phyloP scores from a whole-genome alignment of 129 eudicot species.

The Escallonia herrerae region DNA sequence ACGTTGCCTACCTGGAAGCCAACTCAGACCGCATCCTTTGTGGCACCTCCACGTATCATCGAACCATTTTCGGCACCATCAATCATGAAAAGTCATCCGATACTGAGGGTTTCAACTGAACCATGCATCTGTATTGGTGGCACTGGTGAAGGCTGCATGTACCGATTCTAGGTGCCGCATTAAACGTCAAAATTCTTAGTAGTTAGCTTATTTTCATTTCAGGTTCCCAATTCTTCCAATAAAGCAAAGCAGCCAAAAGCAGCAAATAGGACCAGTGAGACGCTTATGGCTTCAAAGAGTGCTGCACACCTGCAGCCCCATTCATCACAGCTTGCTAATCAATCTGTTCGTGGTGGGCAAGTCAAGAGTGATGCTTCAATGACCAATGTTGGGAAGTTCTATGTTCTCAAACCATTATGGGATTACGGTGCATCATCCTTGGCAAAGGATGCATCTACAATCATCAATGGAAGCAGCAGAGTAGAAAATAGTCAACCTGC shows the following conservation, averaged over 20 bases:
- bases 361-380: constrained; percentile 36
- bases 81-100: too few relatives aligned
- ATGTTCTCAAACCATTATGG: constrained; percentile 50
- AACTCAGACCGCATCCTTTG: too few relatives aligned
- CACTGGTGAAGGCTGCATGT: too few relatives aligned
- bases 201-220: constrained; percentile 13
- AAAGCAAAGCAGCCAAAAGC: constrained; percentile 43
- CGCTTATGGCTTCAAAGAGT: constrained; percentile 22
- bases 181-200: background rate
- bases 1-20: too few relatives aligned
- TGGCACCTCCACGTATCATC: too few relatives aligned
- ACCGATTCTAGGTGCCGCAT: too few relatives aligned
- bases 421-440: constrained; percentile 31
- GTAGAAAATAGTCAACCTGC: constrained; percentile 32
- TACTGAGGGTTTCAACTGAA: too few relatives aligned
- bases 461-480: constrained; percentile 14
- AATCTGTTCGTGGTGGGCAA: constrained; percentile 37
- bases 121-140: too few relatives aligned
- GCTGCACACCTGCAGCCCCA: constrained; percentile 25
- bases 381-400: constrained; percentile 42
- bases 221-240: constrained; percentile 46
- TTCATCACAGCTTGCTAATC: constrained; percentile 31
- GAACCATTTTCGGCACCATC: too few relatives aligned
- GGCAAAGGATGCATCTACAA: constrained; percentile 31
- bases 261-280: constrained; percentile 30